Evolutionary conservation across 257 asterid species (phyloP).

Genomic region (Verbascum thapsus): DNA sequence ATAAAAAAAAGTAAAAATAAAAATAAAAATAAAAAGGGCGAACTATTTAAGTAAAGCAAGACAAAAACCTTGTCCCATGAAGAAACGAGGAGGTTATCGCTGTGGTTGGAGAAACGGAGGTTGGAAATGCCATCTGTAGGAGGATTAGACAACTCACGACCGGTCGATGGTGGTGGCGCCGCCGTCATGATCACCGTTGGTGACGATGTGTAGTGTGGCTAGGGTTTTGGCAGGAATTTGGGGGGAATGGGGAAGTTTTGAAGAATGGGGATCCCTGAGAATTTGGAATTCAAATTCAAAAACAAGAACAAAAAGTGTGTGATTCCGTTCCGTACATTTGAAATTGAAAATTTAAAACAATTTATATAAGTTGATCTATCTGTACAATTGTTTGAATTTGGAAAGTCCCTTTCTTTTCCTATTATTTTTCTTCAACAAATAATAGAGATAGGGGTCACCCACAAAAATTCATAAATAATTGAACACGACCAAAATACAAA

Average conservation of each 20-base stretch:
- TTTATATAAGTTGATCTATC: no score
- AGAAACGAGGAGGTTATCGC: constrained; percentile 78
- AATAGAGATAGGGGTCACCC: no score
- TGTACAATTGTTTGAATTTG: no score
- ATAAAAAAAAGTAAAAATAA: neutral
- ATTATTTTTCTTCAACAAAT: no score
- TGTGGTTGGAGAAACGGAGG: constrained; percentile 85
- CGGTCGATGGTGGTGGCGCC: constrained; percentile 48
- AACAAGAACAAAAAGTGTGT: no score
- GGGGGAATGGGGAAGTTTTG: neutral
- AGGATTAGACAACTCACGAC: constrained; percentile 61
- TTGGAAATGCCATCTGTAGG: constrained; percentile 81
- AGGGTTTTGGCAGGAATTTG: constrained; percentile 19
- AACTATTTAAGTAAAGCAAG: neutral
- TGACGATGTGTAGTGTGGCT: neutral
- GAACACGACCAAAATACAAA: no score
- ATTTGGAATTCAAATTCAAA: constrained; percentile 33
- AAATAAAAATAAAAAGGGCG: neutral
- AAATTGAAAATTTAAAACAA: no score
- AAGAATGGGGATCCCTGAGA: neutral
- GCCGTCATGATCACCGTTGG: constrained; percentile 54
- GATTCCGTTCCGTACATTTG: no score
- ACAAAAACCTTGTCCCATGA: constrained; percentile 81
- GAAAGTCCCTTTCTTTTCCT: no score
- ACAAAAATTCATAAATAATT: no score